Percentiles rank a stretch among this genome's conserved stretches.
These are phyloP conservation scores for Scutellaria galericulata DNA, from an alignment of 257 asterid genomes.

Conservation along the genomic window DNA sequence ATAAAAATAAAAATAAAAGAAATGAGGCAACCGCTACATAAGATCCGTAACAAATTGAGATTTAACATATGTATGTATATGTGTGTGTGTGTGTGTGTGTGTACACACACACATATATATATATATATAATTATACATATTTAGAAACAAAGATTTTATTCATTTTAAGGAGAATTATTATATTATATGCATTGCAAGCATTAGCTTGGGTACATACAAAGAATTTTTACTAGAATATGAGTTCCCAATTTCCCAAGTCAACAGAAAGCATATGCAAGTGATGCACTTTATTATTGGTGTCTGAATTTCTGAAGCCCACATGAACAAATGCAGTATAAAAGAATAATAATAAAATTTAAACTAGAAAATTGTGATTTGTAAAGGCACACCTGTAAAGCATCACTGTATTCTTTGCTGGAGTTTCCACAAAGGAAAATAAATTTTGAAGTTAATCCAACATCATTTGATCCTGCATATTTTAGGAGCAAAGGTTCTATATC, in stretches of 20 bases:
- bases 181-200: slow-evolving; percentile 27
- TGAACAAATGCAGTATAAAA: slow-evolving; percentile 18
- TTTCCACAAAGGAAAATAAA: slow-evolving; percentile 84
- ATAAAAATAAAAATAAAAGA: not conserved
- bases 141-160: no score
- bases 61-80: not conserved
- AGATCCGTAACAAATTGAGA: slow-evolving; percentile 3
- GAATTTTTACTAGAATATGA: not conserved
- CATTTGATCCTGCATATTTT: slow-evolving; percentile 66
- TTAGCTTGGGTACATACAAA: slow-evolving; percentile 15
- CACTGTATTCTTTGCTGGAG: slow-evolving; percentile 71
- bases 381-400: slow-evolving; percentile 75
- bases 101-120: no score
- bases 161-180: not conserved
- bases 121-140: no score
- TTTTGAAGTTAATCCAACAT: slow-evolving; percentile 57
- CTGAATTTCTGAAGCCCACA: slow-evolving; percentile 21
- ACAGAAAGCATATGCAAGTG: slow-evolving; percentile 16
- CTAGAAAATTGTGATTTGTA: slow-evolving; percentile 21
- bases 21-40: slow-evolving; percentile 11
- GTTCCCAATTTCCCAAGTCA: slow-evolving; percentile 9
- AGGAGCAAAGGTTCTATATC: slow-evolving; percentile 78
- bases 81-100: no score
- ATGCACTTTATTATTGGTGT: not conserved
- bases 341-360: not conserved